These are phyloP conservation scores for Tilletia caries DNA, from an alignment of 1,284 basidiomycete species.

Conservation along the genomic window DNA sequence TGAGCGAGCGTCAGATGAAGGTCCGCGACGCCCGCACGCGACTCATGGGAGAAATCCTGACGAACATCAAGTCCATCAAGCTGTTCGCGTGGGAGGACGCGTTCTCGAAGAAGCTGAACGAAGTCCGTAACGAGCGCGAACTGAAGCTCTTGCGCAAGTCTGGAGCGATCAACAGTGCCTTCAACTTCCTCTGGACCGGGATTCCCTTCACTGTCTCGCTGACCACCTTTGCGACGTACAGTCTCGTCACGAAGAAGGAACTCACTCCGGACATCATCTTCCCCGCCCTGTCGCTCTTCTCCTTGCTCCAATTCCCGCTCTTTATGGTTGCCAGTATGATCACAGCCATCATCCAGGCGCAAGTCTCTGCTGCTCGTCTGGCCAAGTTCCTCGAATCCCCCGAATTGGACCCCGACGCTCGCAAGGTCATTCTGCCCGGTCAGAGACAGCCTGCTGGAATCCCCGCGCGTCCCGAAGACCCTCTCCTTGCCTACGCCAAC, in stretches of 20 bases:
- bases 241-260: constrained; percentile 66
- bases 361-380: constrained; percentile 79
- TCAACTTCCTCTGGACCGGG: constrained; percentile 49
- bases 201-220: constrained; percentile 66
- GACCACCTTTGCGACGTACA: constrained; percentile 74
- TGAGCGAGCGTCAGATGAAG: constrained; percentile 87
- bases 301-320: constrained; percentile 81
- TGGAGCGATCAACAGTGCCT: constrained; percentile 35
- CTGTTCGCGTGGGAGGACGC: constrained; percentile 69
- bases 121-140: constrained; percentile 80
- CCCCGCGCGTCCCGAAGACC: constrained; percentile 56
- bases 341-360: constrained; percentile 61
- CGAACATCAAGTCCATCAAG: constrained; percentile 79
- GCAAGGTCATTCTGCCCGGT: constrained; percentile 16
- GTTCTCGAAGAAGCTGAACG: constrained; percentile 70
- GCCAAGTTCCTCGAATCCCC: constrained; percentile 72
- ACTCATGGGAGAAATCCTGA: constrained; percentile 57
- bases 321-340: constrained; percentile 71
- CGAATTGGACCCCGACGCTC: constrained; percentile 74
- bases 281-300: constrained; percentile 88
- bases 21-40: constrained; percentile 64
- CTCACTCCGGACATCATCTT: constrained; percentile 89
- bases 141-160: constrained; percentile 64
- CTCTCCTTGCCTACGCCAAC: constrained; percentile 52
- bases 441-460: constrained; percentile 4